Conservation (phyloP, 176 grass and related monocot genomes). For the Oryza meyeriana region DNA sequence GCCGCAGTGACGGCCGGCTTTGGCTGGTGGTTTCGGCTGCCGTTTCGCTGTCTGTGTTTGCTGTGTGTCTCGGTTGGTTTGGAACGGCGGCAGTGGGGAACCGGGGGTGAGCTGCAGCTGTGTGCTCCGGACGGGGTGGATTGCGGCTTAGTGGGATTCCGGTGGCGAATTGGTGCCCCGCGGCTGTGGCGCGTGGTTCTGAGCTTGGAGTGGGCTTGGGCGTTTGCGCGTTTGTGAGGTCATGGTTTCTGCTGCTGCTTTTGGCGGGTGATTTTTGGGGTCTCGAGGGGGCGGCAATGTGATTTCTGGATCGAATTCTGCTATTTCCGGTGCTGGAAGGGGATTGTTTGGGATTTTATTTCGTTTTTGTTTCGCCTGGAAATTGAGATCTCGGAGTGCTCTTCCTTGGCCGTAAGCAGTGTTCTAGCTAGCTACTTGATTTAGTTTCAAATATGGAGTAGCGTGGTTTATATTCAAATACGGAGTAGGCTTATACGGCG, state of each 20-base stretch:
- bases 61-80: not conserved
- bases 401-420: not conserved
- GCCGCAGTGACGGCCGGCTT: not conserved
- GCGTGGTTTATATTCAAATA: not conserved
- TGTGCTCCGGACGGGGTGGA: not conserved
- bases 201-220: not conserved
- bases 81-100: not conserved
- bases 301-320: conserved; percentile 29
- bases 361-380: not conserved
- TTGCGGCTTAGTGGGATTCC: not conserved
- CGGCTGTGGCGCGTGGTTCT: not conserved
- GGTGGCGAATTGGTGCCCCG: not conserved
- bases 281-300: conserved; percentile 18
- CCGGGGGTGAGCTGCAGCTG: not conserved
- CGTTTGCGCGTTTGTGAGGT: not conserved
- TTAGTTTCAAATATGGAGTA: not conserved
- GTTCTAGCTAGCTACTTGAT: not conserved
- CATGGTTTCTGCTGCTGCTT: conserved; percentile 2
- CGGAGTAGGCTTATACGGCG: conserved; percentile 4
- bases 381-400: conserved; percentile 32
- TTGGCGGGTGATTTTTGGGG: not conserved
- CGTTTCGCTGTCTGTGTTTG: not conserved
- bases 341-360: not conserved
- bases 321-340: not conserved
- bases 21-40: not conserved